phyloP scores from a whole-genome alignment of 179 eudicot genomes.

The Spinacia oleracea region DNA sequence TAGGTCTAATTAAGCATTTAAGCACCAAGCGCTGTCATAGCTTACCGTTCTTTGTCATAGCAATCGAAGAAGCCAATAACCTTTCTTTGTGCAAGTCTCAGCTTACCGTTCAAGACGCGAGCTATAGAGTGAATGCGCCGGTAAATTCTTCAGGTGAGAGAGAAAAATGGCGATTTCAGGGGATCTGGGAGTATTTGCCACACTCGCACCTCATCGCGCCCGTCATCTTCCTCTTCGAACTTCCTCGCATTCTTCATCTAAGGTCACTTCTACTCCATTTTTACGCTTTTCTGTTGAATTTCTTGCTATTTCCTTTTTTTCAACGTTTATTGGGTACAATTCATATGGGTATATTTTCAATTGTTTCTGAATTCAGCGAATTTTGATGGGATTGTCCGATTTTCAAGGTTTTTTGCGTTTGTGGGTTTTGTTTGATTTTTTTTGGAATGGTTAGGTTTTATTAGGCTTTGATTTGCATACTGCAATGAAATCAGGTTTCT shows the following conservation, averaged over 20 bases:
- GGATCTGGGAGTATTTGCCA: conserved; percentile 66
- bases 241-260: conserved; percentile 42
- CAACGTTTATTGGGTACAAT: background rate
- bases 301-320: background rate
- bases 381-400: background rate
- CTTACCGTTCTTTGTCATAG: too few relatives aligned
- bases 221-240: conserved; percentile 35
- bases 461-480: background rate
- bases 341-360: conserved; percentile 8
- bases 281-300: background rate
- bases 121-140: background rate
- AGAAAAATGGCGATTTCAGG: conserved; percentile 68
- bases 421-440: background rate
- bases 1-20: too few relatives aligned
- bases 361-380: background rate
- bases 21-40: conserved; percentile 1
- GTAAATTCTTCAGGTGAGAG: background rate
- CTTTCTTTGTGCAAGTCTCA: background rate
- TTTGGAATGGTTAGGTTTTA: background rate
- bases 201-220: conserved; percentile 46
- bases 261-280: conserved; percentile 39
- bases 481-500: background rate
- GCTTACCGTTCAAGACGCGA: background rate
- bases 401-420: background rate
- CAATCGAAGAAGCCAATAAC: background rate